Conservation (phyloP, 225 moss, liverwort and hornwort genomes). For the Neckera pumila region DNA sequence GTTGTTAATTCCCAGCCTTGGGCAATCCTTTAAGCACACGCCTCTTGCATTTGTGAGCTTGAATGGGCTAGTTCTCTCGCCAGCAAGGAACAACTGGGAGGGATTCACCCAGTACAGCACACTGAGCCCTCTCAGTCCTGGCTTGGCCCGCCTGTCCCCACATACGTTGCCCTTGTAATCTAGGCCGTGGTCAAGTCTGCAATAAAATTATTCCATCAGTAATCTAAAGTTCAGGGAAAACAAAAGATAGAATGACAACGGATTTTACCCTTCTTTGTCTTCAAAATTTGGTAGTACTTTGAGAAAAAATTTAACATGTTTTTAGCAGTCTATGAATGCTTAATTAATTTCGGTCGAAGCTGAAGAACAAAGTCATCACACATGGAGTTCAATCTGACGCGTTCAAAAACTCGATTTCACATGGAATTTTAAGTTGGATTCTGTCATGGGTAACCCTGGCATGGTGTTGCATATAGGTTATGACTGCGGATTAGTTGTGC, state of each 20-base stretch:
- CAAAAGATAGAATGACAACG: too few species aligned
- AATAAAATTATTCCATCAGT: too few species aligned
- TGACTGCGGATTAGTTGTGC: rapidly evolving
- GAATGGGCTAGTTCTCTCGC: conserved; percentile 48
- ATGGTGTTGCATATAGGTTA: rapidly evolving
- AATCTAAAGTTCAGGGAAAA: too few species aligned
- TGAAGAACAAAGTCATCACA: rapidly evolving
- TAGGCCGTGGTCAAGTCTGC: conserved; percentile 61
- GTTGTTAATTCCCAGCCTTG: conserved; percentile 16
- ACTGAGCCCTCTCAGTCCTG: conserved; percentile 18
- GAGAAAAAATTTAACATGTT: rapidly evolving
- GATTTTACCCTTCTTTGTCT: rapidly evolving
- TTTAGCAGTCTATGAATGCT: rapidly evolving
- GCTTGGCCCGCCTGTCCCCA: conserved; percentile 21
- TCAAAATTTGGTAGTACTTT: too few species aligned
- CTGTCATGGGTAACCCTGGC: rapidly evolving
- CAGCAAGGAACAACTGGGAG: conserved; percentile 64
- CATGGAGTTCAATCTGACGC: rapidly evolving
- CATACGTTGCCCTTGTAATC: conserved; percentile 87
- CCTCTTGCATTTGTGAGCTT: conserved; percentile 57
- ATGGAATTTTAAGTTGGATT: rapidly evolving
- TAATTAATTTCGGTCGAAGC: rapidly evolving
- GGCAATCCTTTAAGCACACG: conserved; percentile 64
- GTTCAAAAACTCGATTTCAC: too few species aligned
- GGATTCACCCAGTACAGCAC: conserved; percentile 91